Evolutionary conservation across 2,329 filamentous ascomycete species (phyloP), one percentile per base, ranked within the genome.

Genomic region (Exophiala mesophila): DNA sequence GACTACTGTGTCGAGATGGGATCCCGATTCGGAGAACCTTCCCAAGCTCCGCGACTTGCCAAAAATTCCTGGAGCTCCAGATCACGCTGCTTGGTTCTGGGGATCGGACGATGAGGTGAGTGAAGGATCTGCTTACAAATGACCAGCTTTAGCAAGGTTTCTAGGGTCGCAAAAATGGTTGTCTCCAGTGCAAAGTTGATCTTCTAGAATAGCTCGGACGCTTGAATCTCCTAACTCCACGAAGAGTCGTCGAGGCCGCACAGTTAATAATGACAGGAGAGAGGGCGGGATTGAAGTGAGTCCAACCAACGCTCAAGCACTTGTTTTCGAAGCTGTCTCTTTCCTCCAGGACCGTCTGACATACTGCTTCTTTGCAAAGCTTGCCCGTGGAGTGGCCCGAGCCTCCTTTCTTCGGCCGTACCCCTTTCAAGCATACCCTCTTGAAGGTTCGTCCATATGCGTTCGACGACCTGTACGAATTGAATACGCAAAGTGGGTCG

Each of bases 221-320:
- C 32, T 54, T 78, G 26, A 78, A 79, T 44, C 67, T 78, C 4
- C 62, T 77, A 8, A 78, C 74, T 0, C 73, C 74, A 1, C 59
- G 63, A 3, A 64, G 74, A 12, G 73, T 78, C 17, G 68, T 71
- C 29, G 67, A 67, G 10, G 73, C 76, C 2, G 60, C 69, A 2
- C 63, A 63, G 29, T 72, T 77, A 51, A 76, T 79, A 40, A 60
- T 60, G 36, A 73, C 70, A 3, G 76, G 76, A n/a, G 72, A 77
- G 35, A 68, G 76, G 46, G 63, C 77, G 2, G 66, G 71, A 12
- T 61, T 77, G 20, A 72, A 78, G 40, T 43, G 20, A 21, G 40
- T 24, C 7, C 18, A 16, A n/a, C n/a, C n/a, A n/a, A n/a, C n/a
- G n/a, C n/a, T n/a, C n/a, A n/a, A n/a, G n/a, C n/a, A n/a, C n/a